Conservation (phyloP, 148 eudicot species). For the Heliamphora exappendiculata region DNA sequence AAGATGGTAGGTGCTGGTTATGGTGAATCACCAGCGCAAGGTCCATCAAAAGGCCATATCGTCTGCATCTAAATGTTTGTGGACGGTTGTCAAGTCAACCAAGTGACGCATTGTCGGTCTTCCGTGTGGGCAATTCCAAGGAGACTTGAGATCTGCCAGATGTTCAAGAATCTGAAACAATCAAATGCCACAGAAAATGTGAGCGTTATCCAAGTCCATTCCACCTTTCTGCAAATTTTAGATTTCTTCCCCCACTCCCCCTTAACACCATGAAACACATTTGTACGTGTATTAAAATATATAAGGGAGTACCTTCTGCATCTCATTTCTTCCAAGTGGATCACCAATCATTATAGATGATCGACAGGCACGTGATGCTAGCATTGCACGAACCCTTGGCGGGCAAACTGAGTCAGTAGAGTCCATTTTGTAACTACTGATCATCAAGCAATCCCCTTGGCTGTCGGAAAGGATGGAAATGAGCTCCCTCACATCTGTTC, state of each 20-base stretch:
- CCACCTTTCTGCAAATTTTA: not conserved
- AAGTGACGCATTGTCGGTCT: conserved; percentile 99
- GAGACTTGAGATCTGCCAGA: conserved; percentile 76
- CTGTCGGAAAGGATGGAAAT: conserved; percentile 80
- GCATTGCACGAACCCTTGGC: conserved; percentile 87
- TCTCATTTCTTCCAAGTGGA: conserved; percentile 87
- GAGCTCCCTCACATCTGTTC: conserved; percentile 85
- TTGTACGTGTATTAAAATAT: not conserved
- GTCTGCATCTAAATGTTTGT: conserved; percentile 18
- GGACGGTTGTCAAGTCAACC: conserved; percentile 48
- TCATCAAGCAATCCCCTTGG: conserved; percentile 78
- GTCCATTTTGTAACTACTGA: conserved; percentile 69
- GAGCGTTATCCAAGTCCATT: not conserved
- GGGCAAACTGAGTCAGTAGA: conserved; percentile 85
- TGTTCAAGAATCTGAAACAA: conserved; percentile 67
- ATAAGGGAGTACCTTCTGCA: conserved; percentile 68
- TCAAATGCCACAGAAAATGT: not conserved
- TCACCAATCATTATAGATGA: conserved; percentile 93
- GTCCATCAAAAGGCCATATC: conserved; percentile 4
- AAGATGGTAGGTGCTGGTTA: not conserved
- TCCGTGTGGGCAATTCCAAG: conserved; percentile 99
- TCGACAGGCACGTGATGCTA: conserved; percentile 97
- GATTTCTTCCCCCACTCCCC: not conserved
- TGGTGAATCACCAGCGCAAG: not conserved
- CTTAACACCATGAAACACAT: not conserved